Percentiles rank a stretch among this genome's conserved stretches.
Evolutionary conservation across 2,329 filamentous ascomycete genomes (phyloP).

Genomic region (Malbranchea zuffiana): DNA sequence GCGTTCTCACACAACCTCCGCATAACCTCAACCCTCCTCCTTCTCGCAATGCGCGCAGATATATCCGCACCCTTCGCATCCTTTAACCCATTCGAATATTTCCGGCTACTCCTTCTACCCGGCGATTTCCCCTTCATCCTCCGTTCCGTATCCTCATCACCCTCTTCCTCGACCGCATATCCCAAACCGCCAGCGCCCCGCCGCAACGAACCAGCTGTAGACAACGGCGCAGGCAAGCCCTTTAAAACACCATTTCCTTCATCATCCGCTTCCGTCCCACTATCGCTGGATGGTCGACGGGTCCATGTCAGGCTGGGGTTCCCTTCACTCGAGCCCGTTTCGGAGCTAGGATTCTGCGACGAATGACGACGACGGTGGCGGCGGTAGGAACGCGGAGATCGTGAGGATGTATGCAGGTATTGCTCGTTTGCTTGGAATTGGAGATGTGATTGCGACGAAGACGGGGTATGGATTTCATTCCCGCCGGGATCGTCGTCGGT

Average conservation of each 20-base stretch:
- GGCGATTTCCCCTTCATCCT: conserved; percentile 16
- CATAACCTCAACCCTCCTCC: conserved; percentile 33
- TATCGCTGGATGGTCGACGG: conserved; percentile 62
- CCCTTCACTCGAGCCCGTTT: conserved; percentile 29
- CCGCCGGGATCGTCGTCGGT: conserved; percentile 17
- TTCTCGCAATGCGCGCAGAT: conserved; percentile 21
- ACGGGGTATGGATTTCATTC: conserved; percentile 7
- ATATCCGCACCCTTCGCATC: conserved; percentile 19
- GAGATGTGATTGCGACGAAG: too few species aligned
- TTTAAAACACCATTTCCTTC: conserved; percentile 67
- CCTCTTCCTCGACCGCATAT: background rate
- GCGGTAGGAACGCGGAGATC: conserved; percentile 22
- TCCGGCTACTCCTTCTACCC: conserved; percentile 20
- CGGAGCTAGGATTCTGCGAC: conserved; percentile 19
- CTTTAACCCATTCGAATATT: conserved; percentile 24
- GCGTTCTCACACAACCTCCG: conserved; percentile 44
- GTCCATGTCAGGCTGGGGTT: conserved; percentile 34
- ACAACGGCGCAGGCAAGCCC: conserved; percentile 66
- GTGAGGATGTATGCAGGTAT: conserved; percentile 12
- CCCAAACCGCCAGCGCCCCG: too few species aligned
- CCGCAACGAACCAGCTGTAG: too few species aligned
- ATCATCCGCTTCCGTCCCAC: conserved; percentile 90
- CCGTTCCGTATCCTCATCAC: background rate
- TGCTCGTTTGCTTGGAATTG: conserved; percentile 4
- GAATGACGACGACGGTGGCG: conserved; percentile 14